Evolutionary conservation across 2,329 filamentous ascomycete species (phyloP), one percentile per base, ranked within the genome.

Genomic region (Exserohilum turcica): DNA sequence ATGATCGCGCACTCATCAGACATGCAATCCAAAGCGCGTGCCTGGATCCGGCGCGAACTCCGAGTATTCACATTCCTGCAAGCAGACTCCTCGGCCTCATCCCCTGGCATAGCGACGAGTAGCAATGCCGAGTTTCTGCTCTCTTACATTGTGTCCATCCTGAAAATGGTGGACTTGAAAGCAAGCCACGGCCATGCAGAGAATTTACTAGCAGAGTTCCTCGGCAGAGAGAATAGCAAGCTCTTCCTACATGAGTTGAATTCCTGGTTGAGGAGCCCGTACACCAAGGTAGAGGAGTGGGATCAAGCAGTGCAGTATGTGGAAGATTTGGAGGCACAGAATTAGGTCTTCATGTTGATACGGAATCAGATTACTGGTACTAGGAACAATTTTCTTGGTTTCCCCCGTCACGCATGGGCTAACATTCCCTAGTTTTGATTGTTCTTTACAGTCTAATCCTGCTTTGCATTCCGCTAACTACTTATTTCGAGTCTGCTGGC

Each of bases 171-270:
- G 13, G 91, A 96, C 66, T 81, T 92, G 4, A 91, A 91, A 74
- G 89, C 86, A 3, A 90, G 88, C 57, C 82, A 83, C 33, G 92
- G 91, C 0, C 85, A 90, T 64, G 91, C 91, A 0, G 90, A 94
- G 70, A 86, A 90, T 36, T 82, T 96, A 75, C 72, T 97, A 32
- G 78, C 84, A 18, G 90, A 94, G 43, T 94, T 92, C 60, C 68
- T 97, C 3, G 92, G 92, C 0, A 79, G 86, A 49, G 84, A 88
- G 15, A 85, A 92, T 71, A 85, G 91, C 1, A 79, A 81, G 15
- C 73, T 96, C 33, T 91, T 97, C 61, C 74, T 96, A 54, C 93
- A 97, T 74, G 93, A 97, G 76, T 74, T 97, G 55, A 83, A 87
- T 56, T 84, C 86, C 9, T 97, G 90, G 86, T 74, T 97, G 61